Evolutionary conservation across 768 basidiomycete species (phyloP), one percentile per base, ranked within the genome.

Genomic region (Leccinum arenicola): DNA sequence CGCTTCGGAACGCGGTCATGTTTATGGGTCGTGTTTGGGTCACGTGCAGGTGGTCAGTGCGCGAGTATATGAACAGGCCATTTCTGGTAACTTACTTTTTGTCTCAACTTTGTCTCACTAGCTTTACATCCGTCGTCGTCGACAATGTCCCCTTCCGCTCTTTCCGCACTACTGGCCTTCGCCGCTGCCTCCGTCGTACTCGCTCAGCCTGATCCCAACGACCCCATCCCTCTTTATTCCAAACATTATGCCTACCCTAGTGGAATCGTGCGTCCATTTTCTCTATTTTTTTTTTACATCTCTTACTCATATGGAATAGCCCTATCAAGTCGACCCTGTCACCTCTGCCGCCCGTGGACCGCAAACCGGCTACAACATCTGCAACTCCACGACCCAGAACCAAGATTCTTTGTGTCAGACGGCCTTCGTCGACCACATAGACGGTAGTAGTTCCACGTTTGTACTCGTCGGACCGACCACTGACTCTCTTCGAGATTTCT

Each of bases 341-440:
- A 72, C 73, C 60, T 52, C 68, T 12, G 73, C 74, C 48, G 66
- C 69, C 25, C 84, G 88, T 56, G 87, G 87, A 14, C 65, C 74
- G 14, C 88, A 90, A 68, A 64, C 66, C 19, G 88, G 89, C 15
- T 88, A 86, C 77, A 88, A 87, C 69, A 66, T 75, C 11, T 89
- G 87, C 71, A 89, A 88, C 71, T 80, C 82, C 1, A 84, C 85
- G 17, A 89, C 88, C 0, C 77, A 84, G 57, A 81, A 77, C 70
- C 82, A 82, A 60, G 54, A 75, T 9, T 88, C 89, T 0, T 71
- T 82, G 36, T 92, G 90, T 70, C 90, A 92, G 72, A 91, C 88
- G 0, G 75, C 79, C 9, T 83, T 83, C 71, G 75, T 86, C 58
- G 89, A 89, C 82, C 80, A 70, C 59, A 77, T 81, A 11, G 69